These are phyloP conservation scores for Rosa persica DNA, from an alignment of 306 rosid species.

Conservation along the genomic window DNA sequence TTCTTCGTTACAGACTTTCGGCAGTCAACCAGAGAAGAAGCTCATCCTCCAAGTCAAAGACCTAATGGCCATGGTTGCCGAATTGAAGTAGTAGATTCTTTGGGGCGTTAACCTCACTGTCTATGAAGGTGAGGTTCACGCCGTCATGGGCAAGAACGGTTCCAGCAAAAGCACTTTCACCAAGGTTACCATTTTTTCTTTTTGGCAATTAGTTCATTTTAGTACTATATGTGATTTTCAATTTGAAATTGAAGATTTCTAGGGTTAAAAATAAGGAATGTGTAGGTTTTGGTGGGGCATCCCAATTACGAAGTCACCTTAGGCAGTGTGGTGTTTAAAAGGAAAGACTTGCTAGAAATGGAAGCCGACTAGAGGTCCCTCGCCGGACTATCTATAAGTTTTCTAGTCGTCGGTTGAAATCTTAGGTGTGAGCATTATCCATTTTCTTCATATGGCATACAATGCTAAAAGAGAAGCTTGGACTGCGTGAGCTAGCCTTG, in stretches of 20 bases:
- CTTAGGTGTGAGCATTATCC: constrained; percentile 84
- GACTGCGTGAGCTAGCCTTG: constrained; percentile 76
- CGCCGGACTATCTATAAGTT: constrained; percentile 90
- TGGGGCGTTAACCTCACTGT: constrained; percentile 73
- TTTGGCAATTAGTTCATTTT: not conserved
- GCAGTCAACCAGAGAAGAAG: constrained; percentile 30
- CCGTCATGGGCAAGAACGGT: constrained; percentile 95
- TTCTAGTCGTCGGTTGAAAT: constrained; percentile 87
- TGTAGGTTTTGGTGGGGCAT: constrained; percentile 85
- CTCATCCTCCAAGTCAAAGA: constrained; percentile 73
- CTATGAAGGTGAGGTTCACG: constrained; percentile 89
- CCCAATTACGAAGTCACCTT: constrained; percentile 90
- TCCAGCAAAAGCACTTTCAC: constrained; percentile 90
- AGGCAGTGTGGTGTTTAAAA: constrained; percentile 76
- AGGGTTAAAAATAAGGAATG: not conserved
- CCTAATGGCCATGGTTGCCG: constrained; percentile 71
- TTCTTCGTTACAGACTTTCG: constrained; percentile 20
- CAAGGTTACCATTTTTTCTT: too few relatives aligned
- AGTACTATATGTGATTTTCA: not conserved
- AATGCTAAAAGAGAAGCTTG: constrained; percentile 81
- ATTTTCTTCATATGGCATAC: constrained; percentile 88
- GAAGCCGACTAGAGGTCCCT: constrained; percentile 84
- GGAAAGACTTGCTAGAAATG: constrained; percentile 75
- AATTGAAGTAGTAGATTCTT: constrained; percentile 61
- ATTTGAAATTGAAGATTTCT: not conserved